A percentile compares a stretch with the other conserved stretches of the same genome.
These are phyloP conservation scores for Torulaspora quercuum DNA, from an alignment of 805 yeast species.

Conservation along the genomic window DNA sequence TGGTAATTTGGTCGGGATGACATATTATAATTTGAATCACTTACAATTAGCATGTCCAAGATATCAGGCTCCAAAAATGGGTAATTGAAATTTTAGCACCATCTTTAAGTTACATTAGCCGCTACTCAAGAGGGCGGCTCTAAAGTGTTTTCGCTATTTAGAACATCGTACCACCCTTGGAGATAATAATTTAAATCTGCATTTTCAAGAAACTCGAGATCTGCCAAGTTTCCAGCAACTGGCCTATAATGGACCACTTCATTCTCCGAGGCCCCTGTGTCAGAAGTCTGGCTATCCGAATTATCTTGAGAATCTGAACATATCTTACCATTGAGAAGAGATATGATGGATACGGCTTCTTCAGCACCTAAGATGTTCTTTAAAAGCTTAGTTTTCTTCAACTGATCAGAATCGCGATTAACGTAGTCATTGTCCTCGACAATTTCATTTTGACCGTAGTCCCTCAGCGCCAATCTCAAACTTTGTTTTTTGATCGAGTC, in stretches of 20 bases:
- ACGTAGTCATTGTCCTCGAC: constrained; percentile 17
- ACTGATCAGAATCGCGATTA: constrained; percentile 1
- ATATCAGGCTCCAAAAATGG: no score
- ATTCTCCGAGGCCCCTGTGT: no score
- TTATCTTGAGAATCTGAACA: no score
- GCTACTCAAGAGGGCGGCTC: no score
- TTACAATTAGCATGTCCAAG: no score
- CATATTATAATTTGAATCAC: no score
- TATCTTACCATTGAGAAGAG: background rate
- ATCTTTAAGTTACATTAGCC: no score
- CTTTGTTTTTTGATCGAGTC: constrained; percentile 22
- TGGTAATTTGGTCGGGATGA: no score
- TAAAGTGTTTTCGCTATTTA: no score
- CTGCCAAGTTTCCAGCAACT: constrained; percentile 2
- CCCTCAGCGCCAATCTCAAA: constrained; percentile 32
- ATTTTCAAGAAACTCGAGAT: background rate
- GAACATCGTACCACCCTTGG: constrained; percentile 3
- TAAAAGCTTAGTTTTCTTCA: constrained; percentile 2
- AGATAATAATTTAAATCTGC: constrained; percentile 2
- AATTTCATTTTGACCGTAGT: constrained; percentile 36
- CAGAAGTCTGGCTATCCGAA: no score
- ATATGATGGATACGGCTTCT: constrained; percentile 1
- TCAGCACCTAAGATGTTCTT: background rate
- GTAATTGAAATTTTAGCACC: no score
- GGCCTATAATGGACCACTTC: no score